Base-by-base conservation (phyloP, 805 yeast species). In the Cyberlindnera maclurae region DNA sequence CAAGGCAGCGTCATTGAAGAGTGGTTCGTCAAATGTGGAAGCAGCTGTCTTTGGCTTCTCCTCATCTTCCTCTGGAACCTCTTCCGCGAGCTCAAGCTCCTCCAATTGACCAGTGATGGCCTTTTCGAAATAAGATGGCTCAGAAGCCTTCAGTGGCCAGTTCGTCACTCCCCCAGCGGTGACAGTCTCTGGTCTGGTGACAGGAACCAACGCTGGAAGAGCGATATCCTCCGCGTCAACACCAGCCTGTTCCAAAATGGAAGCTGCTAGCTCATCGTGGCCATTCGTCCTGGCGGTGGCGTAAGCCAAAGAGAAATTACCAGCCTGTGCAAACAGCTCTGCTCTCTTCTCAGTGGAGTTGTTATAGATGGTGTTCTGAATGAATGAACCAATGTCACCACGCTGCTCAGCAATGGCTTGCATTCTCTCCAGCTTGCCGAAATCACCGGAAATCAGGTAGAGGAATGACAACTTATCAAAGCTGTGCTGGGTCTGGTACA, bases 401-500 rank as follows among this genome's bases (percentile, higher is more conserved):
- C 96, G 82, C 49, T 79, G 82, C 57, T 83, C 95, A 34, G 97
- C 93, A 65, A 90, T 88, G 43, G 75, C 68, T 46, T 86, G 80
- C 96, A 93, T 89, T 63, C 83, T 87, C 36, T 73, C 63, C 55
- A 93, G 67, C 56, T 90, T 82, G 32, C 72, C 73, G 20, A 59
- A 54, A 55, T 90, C 89, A 63, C 97, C 98, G 42, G 89, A 82
- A 44, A 78, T 68, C 50, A 90, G 67, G 58, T 93, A 93, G 43
- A 88, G 68, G 70, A 93, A 89, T 4, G 97, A 85, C 45, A 94
- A 70, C 64, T 85, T 85, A 58, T 90, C 97, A 46, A 93, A 82
- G 41, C 77, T 73, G 49, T 82, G 85, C 58, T 83, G 80, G 54
- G 85, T 86, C 64, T 93, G 98, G 55, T 82, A 85, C 27, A 82